phyloP scores from a whole-genome alignment of 2,329 filamentous ascomycete genomes.

The Hypoxylon sp. region DNA sequence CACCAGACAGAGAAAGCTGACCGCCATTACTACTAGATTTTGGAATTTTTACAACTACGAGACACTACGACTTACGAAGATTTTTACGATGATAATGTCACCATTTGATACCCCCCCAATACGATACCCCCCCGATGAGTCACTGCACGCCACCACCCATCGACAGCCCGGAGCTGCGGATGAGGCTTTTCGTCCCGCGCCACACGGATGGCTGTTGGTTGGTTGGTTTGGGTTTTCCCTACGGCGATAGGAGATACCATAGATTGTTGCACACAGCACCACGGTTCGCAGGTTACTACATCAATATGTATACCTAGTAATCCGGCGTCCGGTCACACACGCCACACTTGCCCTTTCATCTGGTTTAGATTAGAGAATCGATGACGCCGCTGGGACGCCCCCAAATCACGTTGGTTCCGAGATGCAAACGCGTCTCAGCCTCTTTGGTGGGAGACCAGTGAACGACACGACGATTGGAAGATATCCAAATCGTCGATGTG shows the following conservation, averaged over 20 bases:
- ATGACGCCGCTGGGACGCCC: background rate
- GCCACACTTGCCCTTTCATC: slow-evolving; percentile 12
- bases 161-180: slow-evolving; percentile 21
- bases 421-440: slow-evolving; percentile 10
- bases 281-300: slow-evolving; percentile 20
- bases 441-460: slow-evolving; percentile 4
- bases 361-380: slow-evolving; percentile 9
- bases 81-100: slow-evolving; percentile 14
- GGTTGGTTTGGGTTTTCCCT: background rate
- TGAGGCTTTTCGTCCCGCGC: slow-evolving; percentile 17
- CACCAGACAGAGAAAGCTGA: slow-evolving; percentile 15
- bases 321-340: slow-evolving; percentile 17
- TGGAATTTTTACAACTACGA: slow-evolving; percentile 3
- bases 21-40: slow-evolving; percentile 4
- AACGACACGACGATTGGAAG: background rate
- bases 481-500: background rate
- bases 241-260: slow-evolving; percentile 3
- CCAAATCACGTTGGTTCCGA: background rate
- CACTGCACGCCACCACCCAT: slow-evolving; percentile 9
- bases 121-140: slow-evolving; percentile 18
- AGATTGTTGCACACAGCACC: slow-evolving; percentile 8
- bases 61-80: background rate
- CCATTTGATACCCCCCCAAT: slow-evolving; percentile 38
- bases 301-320: background rate
- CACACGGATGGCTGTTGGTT: slow-evolving; percentile 13